phyloP scores from a whole-genome alignment of 1,284 basidiomycete species.

The Ganoderma leucocontextum region DNA sequence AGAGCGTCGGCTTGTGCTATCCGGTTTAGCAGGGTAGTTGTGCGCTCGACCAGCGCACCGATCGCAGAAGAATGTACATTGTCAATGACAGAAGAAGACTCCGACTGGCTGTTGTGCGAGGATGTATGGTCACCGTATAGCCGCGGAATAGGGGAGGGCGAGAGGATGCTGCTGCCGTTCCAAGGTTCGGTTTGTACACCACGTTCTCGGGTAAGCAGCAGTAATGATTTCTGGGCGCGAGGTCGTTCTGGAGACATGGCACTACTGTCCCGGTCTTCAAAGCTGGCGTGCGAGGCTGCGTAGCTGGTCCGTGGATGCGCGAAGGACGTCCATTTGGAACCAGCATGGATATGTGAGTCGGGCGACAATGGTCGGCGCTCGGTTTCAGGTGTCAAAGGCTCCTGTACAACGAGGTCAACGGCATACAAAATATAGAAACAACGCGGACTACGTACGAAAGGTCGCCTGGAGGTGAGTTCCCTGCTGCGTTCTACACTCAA shows the following conservation, averaged over 20 bases:
- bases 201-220: slow-evolving; percentile 69
- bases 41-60: slow-evolving; percentile 75
- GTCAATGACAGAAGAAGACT: slow-evolving; percentile 73
- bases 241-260: slow-evolving; percentile 50
- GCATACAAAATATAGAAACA: slow-evolving; percentile 8
- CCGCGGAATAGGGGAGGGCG: slow-evolving; percentile 48
- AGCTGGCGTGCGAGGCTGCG: slow-evolving; percentile 51
- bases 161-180: slow-evolving; percentile 40
- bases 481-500: slow-evolving; percentile 44
- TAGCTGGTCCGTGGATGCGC: slow-evolving; percentile 49
- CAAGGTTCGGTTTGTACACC: slow-evolving; percentile 78
- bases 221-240: slow-evolving; percentile 55
- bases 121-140: slow-evolving; percentile 51
- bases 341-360: slow-evolving; percentile 54
- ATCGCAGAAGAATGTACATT: slow-evolving; percentile 55
- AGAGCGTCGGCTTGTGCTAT: slow-evolving; percentile 87
- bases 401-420: slow-evolving; percentile 44
- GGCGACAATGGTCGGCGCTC: slow-evolving; percentile 64
- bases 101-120: slow-evolving; percentile 67
- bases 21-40: slow-evolving; percentile 71
- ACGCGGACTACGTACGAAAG: slow-evolving; percentile 49
- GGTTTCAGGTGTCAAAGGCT: slow-evolving; percentile 70
- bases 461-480: slow-evolving; percentile 39
- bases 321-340: slow-evolving; percentile 52
- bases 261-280: slow-evolving; percentile 51